Evolutionary conservation across 2,329 filamentous ascomycete species (phyloP), one percentile per base, ranked within the genome.

Genomic region (Nemania sp.): DNA sequence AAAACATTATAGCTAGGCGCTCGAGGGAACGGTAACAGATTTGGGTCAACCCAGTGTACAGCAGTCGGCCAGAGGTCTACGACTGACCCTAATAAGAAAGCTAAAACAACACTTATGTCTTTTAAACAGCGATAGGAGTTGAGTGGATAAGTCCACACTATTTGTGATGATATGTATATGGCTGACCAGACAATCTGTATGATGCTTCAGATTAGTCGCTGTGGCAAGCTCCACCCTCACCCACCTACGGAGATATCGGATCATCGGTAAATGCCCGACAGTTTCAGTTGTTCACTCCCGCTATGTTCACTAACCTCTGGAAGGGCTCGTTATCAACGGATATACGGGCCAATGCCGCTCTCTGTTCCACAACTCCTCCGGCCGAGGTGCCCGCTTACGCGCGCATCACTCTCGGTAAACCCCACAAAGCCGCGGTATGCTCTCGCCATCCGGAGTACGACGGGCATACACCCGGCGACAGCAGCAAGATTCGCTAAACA

Each of bases 1-100:
- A 21, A 45, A 54, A 53, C 9, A 50, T 17, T 50, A 47, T 39
- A 34, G 47, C 54, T 59, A 46, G 54, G 47, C 54, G 42, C 58
- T 49, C 12, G 54, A 32, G 52, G 39, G 39, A 60, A 40, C 17
- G 18, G 47, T 42, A 13, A 12, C 35, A 29, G 20, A 9, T 57
- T 57, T 53, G 39, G 40, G 34, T 48, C 10, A 12, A 59, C 59
- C 29, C 37, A 57, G 48, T 54, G 45, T 57, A 62, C 51, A 48
- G 46, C 34, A 53, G 15, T 39, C 35, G 17, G 32, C 39, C 51
- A 54, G 43, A 20, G 15, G 17, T 42, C 20, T 25, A 21, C 18
- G 42, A 13, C 17, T 32, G n/a, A 32, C 32, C 18, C 12, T 53
- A 47, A 54, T 56, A 51, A 32, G 15, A 52, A 40, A 37, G 25